Base-by-base conservation (phyloP, 257 asterid genomes). In the Przewalskia tangutica region DNA sequence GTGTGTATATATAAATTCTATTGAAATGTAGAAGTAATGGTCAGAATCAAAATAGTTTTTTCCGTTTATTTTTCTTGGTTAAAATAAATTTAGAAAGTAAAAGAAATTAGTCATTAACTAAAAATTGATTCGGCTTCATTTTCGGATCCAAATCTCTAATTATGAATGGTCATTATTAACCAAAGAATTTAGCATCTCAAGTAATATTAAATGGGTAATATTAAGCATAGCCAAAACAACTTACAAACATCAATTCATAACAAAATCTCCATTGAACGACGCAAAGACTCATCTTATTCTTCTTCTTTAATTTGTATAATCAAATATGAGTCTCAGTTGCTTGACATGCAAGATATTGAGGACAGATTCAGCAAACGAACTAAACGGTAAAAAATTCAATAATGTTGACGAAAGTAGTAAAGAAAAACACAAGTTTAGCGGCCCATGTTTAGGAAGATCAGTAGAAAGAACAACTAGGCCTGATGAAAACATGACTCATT, bases 251-350 rank as follows among this genome's bases (percentile, higher is more conserved):
- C 12, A 46, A 7, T 71, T 20, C 42, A 20, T 71, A 73, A 73
- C 60, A 73, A 48, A 48, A 46, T 73, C 59, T 42, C 40, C n/a
- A 73, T 7, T 46, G 18, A 48, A 46, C 36, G 20, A 48, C 59
- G 32, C 9, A 46, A 20, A 71, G 2, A 27, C 32, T 27, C 32
- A 27, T 27, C 4, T 67, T n/a, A 4, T 46, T 71, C 79, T 64
- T 12, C 68, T 70, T 73, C 13, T 20, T 73, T 36, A 65, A 65
- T 36, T 13, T 73, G 40, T 2, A 73, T 36, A 46, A 48, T 73
- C 60, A 23, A 51, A 4, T 67, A 85, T 82, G 88, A 79, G 40
- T 82, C 82, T 82, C 17, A 82, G 73, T 62, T 85, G 88, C 46
- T 80, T 85, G 20, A 70, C 66, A 5, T 78, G 79, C 81, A 85